Evolutionary conservation across 208 protist genomes (phyloP), one percentile per base, ranked within the genome.

Genomic region (Trypanosoma platydactyli): DNA sequence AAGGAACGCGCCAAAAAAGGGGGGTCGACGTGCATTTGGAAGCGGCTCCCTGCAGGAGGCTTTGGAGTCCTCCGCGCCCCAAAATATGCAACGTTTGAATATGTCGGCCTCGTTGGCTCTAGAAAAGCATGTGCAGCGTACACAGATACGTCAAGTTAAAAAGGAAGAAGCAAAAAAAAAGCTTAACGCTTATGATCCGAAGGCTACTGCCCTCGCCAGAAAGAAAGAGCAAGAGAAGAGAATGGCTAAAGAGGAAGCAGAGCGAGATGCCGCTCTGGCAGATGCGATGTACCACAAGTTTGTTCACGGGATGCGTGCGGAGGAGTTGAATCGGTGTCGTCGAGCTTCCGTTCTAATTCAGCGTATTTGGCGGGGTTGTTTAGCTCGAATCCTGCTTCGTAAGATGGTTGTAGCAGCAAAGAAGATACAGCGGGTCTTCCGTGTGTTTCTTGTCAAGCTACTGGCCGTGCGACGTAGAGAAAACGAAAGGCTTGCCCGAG

Each of bases 281-380:
- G 80, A 91, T 30, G 58, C 40, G 29, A 40, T 95, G 49, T 90
- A 91, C 35, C 66, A 90, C 50, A 71, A 86, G 60, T 88, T 95
- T 63, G 69, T 91, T 3, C 58, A 73, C 33, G 85, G 88, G 3
- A 91, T 89, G 72, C 64, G 82, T n/a, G 81, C 74, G 52, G 82
- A 82, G 18, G 79, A 92, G 59, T 54, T 91, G 27, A 62, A 59
- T 52, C 79, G 79, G 3, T 86, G 73, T 56, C 71, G 79, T 59
- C 50, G 65, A 18, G 89, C 89, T 7, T 86, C 87, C 25, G 68
- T 72, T 51, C 55, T 67, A 46, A 88, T 95, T 57, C 89, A 95
- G 62, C 75, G 79, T 3, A 74, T 91, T 35, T 95, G 85, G 84
- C 83, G 89, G 40, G 89, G 89, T 16, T 78, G 82, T 50, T 40